Conservation (phyloP, 2,329 filamentous ascomycete genomes). For the Alternaria metachromatica region DNA sequence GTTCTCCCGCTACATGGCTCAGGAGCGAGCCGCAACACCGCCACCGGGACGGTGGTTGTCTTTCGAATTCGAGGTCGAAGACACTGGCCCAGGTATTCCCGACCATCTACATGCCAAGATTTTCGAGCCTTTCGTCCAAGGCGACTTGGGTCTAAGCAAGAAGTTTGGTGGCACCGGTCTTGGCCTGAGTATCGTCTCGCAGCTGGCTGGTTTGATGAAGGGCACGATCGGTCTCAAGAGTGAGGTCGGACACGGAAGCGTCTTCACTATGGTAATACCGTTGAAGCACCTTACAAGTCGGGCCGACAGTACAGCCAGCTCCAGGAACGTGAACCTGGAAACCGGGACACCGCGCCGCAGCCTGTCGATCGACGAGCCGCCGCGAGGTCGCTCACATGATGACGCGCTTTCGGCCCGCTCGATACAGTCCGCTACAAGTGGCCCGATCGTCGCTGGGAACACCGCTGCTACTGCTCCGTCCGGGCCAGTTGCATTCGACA, state of each 20-base stretch:
- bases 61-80: conserved; percentile 89
- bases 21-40: conserved; percentile 46
- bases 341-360: conserved; percentile 35
- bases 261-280: conserved; percentile 83
- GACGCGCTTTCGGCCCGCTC: conserved; percentile 43
- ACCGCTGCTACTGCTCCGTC: conserved; percentile 19
- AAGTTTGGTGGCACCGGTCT: conserved; percentile 90
- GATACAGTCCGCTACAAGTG: conserved; percentile 39
- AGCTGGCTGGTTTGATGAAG: conserved; percentile 82
- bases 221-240: conserved; percentile 77
- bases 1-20: conserved; percentile 44
- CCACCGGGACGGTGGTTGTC: conserved; percentile 71
- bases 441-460: conserved; percentile 18
- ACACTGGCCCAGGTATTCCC: conserved; percentile 86
- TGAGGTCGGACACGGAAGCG: conserved; percentile 74
- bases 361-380: conserved; percentile 35
- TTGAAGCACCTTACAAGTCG: conserved; percentile 76
- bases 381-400: conserved; percentile 28
- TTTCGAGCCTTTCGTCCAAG: conserved; percentile 94
- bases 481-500: conserved; percentile 55
- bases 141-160: conserved; percentile 86
- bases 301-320: conserved; percentile 59
- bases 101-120: conserved; percentile 79
- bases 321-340: conserved; percentile 38
- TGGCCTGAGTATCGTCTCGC: conserved; percentile 87